Conservation (phyloP, 495 filamentous ascomycete species). For the Hypoxylon fuscum region DNA sequence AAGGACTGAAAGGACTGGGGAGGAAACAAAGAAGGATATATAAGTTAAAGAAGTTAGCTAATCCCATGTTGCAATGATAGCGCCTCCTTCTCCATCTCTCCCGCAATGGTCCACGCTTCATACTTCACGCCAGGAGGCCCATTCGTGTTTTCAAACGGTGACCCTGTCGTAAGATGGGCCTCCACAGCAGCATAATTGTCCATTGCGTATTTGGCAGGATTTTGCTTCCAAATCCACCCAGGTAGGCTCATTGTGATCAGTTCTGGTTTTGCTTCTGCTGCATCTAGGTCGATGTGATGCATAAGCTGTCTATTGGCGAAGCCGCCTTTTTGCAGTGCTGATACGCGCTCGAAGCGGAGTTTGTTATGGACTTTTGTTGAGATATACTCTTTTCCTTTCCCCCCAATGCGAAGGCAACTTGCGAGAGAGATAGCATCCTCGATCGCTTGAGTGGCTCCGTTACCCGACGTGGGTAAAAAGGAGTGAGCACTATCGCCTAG, state of each 20-base stretch:
- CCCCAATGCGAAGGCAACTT: constrained; percentile 62
- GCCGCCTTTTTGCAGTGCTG: constrained; percentile 8
- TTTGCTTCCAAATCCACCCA: neutral
- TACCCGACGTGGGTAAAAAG: constrained; percentile 67
- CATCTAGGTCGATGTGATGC: neutral
- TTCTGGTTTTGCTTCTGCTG: neutral
- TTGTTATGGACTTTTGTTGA: neutral
- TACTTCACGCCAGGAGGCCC: neutral
- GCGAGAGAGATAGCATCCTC: constrained; percentile 71
- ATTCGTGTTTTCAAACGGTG: neutral
- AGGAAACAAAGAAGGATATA: neutral
- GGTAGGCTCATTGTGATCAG: neutral
- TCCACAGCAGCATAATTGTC: neutral
- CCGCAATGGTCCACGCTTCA: neutral
- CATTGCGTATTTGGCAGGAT: neutral
- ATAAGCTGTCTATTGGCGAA: neutral
- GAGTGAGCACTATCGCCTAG: constrained; percentile 72
- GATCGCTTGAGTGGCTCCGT: constrained; percentile 72
- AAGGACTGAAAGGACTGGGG: neutral
- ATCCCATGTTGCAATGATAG: neutral
- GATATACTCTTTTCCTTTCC: constrained; percentile 24
- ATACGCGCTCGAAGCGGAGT: constrained; percentile 3
- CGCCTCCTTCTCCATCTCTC: neutral
- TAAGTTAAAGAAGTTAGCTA: too few species aligned
- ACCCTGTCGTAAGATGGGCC: neutral